A percentile compares a stretch with the other conserved stretches of the same genome.
phyloP scores from a whole-genome alignment of 495 filamentous ascomycete species.

The Schizothecium vesticola region DNA sequence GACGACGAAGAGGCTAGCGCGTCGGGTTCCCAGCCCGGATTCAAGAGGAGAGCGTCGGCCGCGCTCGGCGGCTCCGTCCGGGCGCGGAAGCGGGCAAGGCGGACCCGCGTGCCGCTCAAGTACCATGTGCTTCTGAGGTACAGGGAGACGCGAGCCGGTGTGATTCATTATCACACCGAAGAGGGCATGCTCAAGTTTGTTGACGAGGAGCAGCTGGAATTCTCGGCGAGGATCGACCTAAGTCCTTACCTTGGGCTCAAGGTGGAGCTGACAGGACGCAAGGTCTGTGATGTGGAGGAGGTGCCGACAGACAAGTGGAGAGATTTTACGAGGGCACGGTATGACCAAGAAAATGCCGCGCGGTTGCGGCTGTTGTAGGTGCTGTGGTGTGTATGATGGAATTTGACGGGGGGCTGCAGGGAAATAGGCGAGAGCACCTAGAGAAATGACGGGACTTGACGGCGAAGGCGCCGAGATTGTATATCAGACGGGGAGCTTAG shows the following conservation, averaged over 20 bases:
- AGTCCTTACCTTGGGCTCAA: background rate
- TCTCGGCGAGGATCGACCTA: background rate
- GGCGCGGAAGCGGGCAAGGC: background rate
- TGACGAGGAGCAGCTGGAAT: background rate
- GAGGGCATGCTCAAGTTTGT: background rate
- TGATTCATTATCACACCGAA: background rate
- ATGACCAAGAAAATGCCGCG: background rate
- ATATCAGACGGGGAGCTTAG: too few relatives aligned
- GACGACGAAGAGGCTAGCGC: background rate
- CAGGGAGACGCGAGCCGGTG: background rate
- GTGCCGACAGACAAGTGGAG: background rate
- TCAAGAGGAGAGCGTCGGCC: background rate
- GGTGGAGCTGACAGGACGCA: background rate
- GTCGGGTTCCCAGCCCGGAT: background rate
- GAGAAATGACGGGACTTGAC: too few relatives aligned
- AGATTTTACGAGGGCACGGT: background rate
- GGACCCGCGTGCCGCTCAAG: background rate
- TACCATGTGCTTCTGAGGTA: background rate
- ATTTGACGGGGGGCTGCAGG: too few relatives aligned
- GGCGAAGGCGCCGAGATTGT: too few relatives aligned
- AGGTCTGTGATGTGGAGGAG: background rate
- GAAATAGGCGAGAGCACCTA: too few relatives aligned
- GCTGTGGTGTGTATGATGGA: too few relatives aligned
- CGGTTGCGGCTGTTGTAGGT: too few relatives aligned
- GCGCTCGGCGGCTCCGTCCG: too few relatives aligned